phyloP scores from a whole-genome alignment of 1,284 basidiomycete species.

The Coniophora puteana region DNA sequence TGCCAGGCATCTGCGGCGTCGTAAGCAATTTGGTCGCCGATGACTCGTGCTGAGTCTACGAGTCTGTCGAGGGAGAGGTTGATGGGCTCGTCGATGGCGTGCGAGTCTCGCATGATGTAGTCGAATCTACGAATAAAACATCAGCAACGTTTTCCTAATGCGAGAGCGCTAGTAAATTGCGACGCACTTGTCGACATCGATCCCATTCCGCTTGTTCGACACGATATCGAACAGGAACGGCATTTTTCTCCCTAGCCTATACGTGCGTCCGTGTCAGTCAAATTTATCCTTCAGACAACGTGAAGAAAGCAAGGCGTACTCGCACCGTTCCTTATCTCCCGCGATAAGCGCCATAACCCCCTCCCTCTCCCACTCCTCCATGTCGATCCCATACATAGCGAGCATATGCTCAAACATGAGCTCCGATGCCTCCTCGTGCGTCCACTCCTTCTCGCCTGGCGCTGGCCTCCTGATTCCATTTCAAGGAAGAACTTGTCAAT shows the following conservation, averaged over 20 bases:
- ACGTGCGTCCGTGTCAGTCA: neutral
- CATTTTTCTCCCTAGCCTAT: slow-evolving; percentile 40
- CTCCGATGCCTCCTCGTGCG: slow-evolving; percentile 53
- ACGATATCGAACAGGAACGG: slow-evolving; percentile 65
- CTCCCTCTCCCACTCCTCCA: slow-evolving; percentile 32
- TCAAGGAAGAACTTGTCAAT: neutral
- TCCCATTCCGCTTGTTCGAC: slow-evolving; percentile 70
- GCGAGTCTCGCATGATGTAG: slow-evolving; percentile 71
- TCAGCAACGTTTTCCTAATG: neutral
- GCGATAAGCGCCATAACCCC: slow-evolving; percentile 55
- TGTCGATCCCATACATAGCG: slow-evolving; percentile 36
- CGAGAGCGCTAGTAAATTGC: neutral
- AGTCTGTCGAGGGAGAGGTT: slow-evolving; percentile 57
- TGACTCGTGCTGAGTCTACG: slow-evolving; percentile 68
- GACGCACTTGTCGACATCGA: slow-evolving; percentile 77
- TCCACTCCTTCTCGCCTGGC: slow-evolving; percentile 32
- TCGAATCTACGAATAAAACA: slow-evolving; percentile 54
- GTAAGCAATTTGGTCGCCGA: slow-evolving; percentile 71
- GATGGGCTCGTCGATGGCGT: slow-evolving; percentile 62
- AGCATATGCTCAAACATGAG: slow-evolving; percentile 59
- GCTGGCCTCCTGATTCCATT: neutral
- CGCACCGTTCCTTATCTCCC: slow-evolving; percentile 35
- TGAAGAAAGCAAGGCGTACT: slow-evolving; percentile 20
- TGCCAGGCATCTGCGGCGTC: slow-evolving; percentile 75
- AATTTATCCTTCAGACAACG: neutral